These are phyloP conservation scores for Candida incommunis DNA, from an alignment of 805 yeast species.

Conservation along the genomic window DNA sequence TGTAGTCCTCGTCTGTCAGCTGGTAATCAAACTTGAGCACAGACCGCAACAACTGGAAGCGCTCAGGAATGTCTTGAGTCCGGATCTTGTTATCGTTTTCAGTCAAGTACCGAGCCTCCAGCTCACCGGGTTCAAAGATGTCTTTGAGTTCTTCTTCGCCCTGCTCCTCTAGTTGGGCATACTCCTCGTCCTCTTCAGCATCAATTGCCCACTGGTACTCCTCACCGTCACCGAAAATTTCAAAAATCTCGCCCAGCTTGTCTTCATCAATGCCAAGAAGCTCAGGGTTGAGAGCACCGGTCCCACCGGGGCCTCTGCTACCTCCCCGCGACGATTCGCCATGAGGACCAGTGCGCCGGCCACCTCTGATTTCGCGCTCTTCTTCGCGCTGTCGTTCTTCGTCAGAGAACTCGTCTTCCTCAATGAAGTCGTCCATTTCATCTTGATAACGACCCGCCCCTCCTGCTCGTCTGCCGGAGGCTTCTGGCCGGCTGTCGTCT, in stretches of 20 bases:
- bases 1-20: slow-evolving; percentile 53
- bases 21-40: slow-evolving; percentile 51
- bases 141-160: slow-evolving; percentile 54
- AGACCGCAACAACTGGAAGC: slow-evolving; percentile 67
- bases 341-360: slow-evolving; percentile 8
- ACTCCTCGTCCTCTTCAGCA: slow-evolving; percentile 41
- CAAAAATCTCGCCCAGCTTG: slow-evolving; percentile 81
- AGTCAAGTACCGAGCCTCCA: slow-evolving; percentile 80
- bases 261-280: slow-evolving; percentile 61
- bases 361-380: slow-evolving; percentile 31
- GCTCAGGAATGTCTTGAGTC: slow-evolving; percentile 79
- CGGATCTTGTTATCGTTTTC: slow-evolving; percentile 84
- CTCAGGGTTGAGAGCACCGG: slow-evolving; percentile 17
- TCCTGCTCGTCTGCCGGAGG: slow-evolving; percentile 24
- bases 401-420: slow-evolving; percentile 90
- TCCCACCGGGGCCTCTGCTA: slow-evolving; percentile 8
- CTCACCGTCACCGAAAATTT: slow-evolving; percentile 92
- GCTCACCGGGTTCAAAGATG: slow-evolving; percentile 88
- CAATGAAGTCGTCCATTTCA: slow-evolving; percentile 93
- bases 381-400: slow-evolving; percentile 54
- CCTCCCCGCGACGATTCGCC: slow-evolving; percentile 13
- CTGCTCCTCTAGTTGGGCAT: slow-evolving; percentile 17
- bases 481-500: slow-evolving; percentile 23
- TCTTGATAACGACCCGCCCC: slow-evolving; percentile 34
- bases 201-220: slow-evolving; percentile 98